Evolutionary conservation across 73 alveolate genomes (phyloP).

Genomic region (Tetrahymena borealis): DNA sequence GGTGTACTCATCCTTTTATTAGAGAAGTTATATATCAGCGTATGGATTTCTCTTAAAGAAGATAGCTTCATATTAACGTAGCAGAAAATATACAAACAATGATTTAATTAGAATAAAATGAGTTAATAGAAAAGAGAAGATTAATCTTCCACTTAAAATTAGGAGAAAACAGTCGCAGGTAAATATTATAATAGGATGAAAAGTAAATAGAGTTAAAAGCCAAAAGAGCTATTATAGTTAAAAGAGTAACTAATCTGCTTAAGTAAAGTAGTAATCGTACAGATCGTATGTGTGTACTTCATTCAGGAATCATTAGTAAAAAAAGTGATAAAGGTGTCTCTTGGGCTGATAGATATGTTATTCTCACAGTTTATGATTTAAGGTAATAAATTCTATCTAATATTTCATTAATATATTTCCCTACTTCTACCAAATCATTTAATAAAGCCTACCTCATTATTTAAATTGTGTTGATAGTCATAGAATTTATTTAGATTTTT

Average conservation of each 20-base stretch:
- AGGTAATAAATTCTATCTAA: not conserved
- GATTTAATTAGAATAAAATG: not conserved
- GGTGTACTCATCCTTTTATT: not conserved
- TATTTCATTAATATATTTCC: no score
- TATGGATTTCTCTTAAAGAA: not conserved
- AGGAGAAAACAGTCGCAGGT: not conserved
- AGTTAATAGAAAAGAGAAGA: not conserved
- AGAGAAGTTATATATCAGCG: slow-evolving; percentile 5
- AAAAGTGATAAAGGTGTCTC: not conserved
- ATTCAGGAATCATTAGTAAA: not conserved
- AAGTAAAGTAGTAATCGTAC: not conserved
- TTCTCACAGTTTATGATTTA: not conserved
- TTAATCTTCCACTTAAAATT: not conserved
- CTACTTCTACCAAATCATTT: no score
- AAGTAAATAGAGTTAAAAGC: not conserved
- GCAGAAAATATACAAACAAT: not conserved
- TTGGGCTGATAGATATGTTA: not conserved
- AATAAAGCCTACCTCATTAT: no score
- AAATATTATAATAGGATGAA: not conserved
- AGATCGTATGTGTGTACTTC: not conserved
- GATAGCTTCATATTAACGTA: not conserved
- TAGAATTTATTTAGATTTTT: no score
- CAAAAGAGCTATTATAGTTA: not conserved
- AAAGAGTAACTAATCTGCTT: not conserved
- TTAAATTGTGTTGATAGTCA: no score